Percentiles rank a stretch among this genome's conserved stretches.
These are phyloP conservation scores for Kluyveromyces siamensis DNA, from an alignment of 805 yeast species.

Conservation along the genomic window DNA sequence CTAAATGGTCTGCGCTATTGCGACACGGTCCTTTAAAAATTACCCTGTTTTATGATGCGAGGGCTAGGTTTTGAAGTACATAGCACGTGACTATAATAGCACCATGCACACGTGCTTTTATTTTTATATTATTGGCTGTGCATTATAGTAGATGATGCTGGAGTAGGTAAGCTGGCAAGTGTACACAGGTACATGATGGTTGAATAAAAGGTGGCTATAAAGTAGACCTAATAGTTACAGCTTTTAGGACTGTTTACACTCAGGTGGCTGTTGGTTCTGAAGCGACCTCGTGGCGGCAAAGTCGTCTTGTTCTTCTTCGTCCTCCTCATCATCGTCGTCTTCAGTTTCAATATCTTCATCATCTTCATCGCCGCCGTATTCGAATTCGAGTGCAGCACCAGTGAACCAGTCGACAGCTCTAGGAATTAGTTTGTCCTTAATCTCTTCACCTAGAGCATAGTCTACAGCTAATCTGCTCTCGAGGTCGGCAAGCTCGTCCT, in stretches of 20 bases:
- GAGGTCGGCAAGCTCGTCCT: slow-evolving; percentile 61
- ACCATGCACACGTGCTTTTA: too few species aligned
- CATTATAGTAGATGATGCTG: neutral
- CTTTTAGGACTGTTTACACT: slow-evolving; percentile 60
- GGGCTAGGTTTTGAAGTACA: too few species aligned
- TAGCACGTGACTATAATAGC: too few species aligned
- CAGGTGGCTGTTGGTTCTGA: slow-evolving; percentile 58
- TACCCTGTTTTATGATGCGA: too few species aligned
- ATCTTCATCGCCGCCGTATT: slow-evolving; percentile 50
- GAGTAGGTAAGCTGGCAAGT: neutral
- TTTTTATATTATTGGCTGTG: too few species aligned
- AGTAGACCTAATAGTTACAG: neutral
- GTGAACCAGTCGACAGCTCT: slow-evolving; percentile 98
- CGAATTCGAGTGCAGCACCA: slow-evolving; percentile 86
- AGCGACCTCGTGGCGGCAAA: slow-evolving; percentile 33
- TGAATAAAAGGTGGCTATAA: neutral
- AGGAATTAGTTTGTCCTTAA: slow-evolving; percentile 91
- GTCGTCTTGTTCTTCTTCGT: slow-evolving; percentile 33
- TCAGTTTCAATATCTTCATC: slow-evolving; percentile 52
- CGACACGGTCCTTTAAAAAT: too few species aligned
- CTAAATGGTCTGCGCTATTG: neutral
- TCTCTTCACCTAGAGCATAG: slow-evolving; percentile 91
- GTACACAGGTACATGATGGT: neutral
- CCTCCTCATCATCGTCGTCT: slow-evolving; percentile 57
- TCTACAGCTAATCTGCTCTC: slow-evolving; percentile 84